phyloP scores from a whole-genome alignment of 164 flowering plant genomes.

The Dillenia turbinata region DNA sequence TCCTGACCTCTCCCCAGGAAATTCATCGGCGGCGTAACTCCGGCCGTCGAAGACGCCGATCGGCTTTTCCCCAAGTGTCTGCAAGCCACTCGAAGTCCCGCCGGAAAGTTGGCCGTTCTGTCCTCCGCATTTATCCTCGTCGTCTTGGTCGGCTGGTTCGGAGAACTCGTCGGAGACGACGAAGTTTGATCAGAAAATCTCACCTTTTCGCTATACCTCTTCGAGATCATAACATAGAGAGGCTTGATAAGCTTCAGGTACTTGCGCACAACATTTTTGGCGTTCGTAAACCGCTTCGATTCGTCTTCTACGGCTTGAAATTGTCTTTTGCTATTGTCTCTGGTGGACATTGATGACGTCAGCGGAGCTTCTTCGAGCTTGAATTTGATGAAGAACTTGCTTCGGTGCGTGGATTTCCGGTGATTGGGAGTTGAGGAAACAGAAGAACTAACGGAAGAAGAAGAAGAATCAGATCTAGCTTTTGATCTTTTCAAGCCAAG shows the following conservation, averaged over 20 bases:
- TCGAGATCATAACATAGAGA: constrained; percentile 59
- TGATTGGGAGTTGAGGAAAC: constrained; percentile 1
- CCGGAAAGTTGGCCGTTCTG: constrained; percentile 14
- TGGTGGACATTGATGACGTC: constrained; percentile 46
- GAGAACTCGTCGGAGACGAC: background rate
- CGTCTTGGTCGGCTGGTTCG: too few species aligned
- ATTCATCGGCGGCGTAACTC: constrained; percentile 23
- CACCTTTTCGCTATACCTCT: constrained; percentile 47
- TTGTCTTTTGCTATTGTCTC: constrained; percentile 43
- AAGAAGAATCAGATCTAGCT: background rate
- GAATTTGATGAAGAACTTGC: constrained; percentile 56
- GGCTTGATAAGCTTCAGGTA: constrained; percentile 84
- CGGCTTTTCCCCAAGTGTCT: constrained; percentile 79
- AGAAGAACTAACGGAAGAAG: background rate
- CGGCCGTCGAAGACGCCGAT: constrained; percentile 55
- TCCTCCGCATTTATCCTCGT: too few species aligned
- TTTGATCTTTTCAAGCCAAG: constrained; percentile 60
- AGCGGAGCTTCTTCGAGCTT: constrained; percentile 76
- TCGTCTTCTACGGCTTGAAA: constrained; percentile 22
- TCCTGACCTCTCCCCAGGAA: constrained; percentile 41
- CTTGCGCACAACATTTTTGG: constrained; percentile 49
- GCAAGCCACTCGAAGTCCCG: constrained; percentile 52
- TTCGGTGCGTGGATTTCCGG: constrained; percentile 1
- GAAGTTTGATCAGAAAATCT: constrained; percentile 33
- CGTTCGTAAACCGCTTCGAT: constrained; percentile 24